phyloP scores from a whole-genome alignment of 1,139 yeast genomes.

The Geotrichum aggregatum region DNA sequence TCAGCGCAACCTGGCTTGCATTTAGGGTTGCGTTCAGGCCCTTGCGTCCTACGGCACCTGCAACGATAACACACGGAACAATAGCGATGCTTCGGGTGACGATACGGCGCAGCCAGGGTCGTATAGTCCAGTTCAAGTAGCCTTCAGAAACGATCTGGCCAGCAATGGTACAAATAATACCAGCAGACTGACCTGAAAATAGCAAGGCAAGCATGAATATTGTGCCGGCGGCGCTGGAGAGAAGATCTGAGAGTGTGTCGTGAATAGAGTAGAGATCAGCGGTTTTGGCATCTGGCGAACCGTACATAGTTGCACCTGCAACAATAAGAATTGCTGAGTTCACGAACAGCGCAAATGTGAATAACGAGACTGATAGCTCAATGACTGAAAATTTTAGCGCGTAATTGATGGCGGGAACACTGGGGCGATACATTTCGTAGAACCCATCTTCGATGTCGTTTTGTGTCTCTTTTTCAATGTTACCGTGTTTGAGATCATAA shows the following conservation, averaged over 20 bases:
- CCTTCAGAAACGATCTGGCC: slow-evolving; percentile 98
- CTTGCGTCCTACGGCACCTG: slow-evolving; percentile 71
- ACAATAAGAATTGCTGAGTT: slow-evolving; percentile 80
- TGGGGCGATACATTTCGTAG: slow-evolving; percentile 51
- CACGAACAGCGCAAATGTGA: slow-evolving; percentile 79
- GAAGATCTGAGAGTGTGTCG: slow-evolving; percentile 61
- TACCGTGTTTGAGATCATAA: slow-evolving; percentile 66
- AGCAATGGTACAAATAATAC: slow-evolving; percentile 94
- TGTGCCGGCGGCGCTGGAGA: slow-evolving; percentile 88
- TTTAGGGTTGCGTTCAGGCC: slow-evolving; percentile 78
- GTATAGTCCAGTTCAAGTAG: slow-evolving; percentile 75
- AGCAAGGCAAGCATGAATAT: slow-evolving; percentile 87
- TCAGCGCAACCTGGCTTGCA: slow-evolving; percentile 71
- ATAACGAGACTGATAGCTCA: slow-evolving; percentile 68
- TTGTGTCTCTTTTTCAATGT: slow-evolving; percentile 36
- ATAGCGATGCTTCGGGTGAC: slow-evolving; percentile 82
- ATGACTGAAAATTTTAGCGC: slow-evolving; percentile 69
- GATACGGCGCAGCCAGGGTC: slow-evolving; percentile 81
- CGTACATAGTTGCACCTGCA: slow-evolving; percentile 74
- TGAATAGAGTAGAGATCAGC: slow-evolving; percentile 89
- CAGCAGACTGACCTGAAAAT: slow-evolving; percentile 97
- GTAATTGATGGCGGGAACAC: slow-evolving; percentile 64
- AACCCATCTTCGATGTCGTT: slow-evolving; percentile 27
- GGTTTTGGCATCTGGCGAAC: slow-evolving; percentile 65
- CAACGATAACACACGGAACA: slow-evolving; percentile 80